Percentiles rank a stretch among this genome's conserved stretches.
phyloP scores from a whole-genome alignment of 1,284 basidiomycete species.

The Fomitiporia mediterranea region DNA sequence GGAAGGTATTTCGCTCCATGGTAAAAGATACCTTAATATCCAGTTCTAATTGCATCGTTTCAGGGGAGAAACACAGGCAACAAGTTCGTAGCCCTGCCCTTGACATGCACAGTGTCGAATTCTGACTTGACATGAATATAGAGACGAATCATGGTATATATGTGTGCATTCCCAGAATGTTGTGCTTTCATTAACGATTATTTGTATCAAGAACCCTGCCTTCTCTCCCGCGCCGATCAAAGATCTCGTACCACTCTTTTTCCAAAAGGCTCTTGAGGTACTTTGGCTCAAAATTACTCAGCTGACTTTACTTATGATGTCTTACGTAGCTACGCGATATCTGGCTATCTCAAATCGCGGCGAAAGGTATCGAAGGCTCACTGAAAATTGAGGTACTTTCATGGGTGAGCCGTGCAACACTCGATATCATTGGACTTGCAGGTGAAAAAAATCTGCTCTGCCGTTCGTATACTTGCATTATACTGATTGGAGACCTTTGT shows the following conservation, averaged over 20 bases:
- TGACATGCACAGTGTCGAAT: constrained; percentile 33
- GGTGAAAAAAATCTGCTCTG: constrained; percentile 32
- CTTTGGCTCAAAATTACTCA: neutral
- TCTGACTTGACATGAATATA: neutral
- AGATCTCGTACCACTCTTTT: constrained; percentile 49
- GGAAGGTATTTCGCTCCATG: too few species aligned
- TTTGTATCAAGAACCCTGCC: constrained; percentile 44
- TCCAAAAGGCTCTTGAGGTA: constrained; percentile 43
- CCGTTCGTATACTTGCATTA: neutral
- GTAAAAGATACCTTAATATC: too few species aligned
- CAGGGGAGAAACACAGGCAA: constrained; percentile 40
- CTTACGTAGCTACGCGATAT: constrained; percentile 41
- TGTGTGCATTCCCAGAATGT: neutral
- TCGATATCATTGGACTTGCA: constrained; percentile 67
- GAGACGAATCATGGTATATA: constrained; percentile 15
- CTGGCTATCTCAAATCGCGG: constrained; percentile 34
- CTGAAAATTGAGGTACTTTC: constrained; percentile 44
- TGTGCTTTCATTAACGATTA: neutral
- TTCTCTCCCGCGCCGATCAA: constrained; percentile 53
- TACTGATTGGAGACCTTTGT: neutral
- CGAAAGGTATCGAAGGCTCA: constrained; percentile 16
- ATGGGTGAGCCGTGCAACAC: constrained; percentile 53
- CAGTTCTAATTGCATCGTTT: too few species aligned
- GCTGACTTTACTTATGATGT: neutral
- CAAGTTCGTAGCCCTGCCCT: constrained; percentile 34